Base-by-base conservation (phyloP, 2,329 filamentous ascomycete species). In the Huntiella abstrusa region DNA sequence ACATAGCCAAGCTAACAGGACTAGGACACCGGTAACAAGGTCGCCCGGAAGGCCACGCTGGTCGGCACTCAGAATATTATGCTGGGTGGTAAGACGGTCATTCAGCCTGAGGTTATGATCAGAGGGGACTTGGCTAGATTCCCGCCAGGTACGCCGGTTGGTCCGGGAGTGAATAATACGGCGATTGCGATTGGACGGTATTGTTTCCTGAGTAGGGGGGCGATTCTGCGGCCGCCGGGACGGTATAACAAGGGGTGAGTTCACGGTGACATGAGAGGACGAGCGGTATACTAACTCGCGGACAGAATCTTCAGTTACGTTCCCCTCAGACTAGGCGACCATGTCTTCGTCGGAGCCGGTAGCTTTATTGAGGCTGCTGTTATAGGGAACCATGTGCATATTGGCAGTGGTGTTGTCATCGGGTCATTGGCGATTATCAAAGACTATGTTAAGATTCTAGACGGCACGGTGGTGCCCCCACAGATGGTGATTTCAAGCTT, bases 51-150 rank as follows among this genome's bases (percentile, higher is more conserved):
- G 54, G 83, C 85, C 51, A 79, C 81, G 59, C 84, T 98, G 55
- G 83, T 93, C 57, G 91, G 91, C 56, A 95, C 88, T 16, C 86
- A 93, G 55, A 93, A 96, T 64, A 96, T 98, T 64, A 94, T 94
- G 63, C 80, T 98, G 2, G 91, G 86, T 54, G 91, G 91, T 52
- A 93, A 85, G 64, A 93, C 87, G 1, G 85, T 96, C 52, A 93
- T 98, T 58, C 86, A 94, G 69, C 81, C 86, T 52, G 87, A 94
- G 58, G 88, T 86, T 55, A 86, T 91, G 62, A 85, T 98, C 58
- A 80, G 91, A 41, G 91, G 88, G 39, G 91, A 98, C 58, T 74
- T 98, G 13, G 72, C 80, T 38, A 74, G 69, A 45, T 76, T 70
- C 5, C 67, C 64, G 6, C 64, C 68, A 2, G 57, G 67, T 1